A percentile compares a stretch with the other conserved stretches of the same genome.
Conservation (phyloP, 108 stramenopile species). For the Skeletonema tropicum region DNA sequence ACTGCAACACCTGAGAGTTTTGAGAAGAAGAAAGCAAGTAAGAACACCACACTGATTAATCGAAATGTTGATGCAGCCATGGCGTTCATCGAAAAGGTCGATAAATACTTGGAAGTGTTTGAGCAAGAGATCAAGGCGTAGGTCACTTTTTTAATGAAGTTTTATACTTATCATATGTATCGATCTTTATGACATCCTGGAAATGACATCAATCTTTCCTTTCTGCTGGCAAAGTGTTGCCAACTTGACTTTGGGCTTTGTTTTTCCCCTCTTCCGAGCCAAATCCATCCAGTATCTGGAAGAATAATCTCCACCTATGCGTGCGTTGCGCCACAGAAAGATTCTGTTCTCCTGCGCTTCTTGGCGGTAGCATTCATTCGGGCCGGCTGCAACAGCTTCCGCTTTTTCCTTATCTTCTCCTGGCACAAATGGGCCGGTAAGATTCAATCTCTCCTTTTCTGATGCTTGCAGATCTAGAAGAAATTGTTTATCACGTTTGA, state of each 20-base stretch:
- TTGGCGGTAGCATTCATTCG: slow-evolving; percentile 42
- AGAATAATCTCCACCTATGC: slow-evolving; percentile 59
- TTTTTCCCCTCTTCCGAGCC: not conserved
- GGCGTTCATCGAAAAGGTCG: slow-evolving; percentile 65
- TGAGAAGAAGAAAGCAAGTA: slow-evolving; percentile 57
- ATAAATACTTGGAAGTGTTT: slow-evolving; percentile 55
- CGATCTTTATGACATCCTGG: slow-evolving; percentile 8
- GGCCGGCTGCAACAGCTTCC: slow-evolving; percentile 57
- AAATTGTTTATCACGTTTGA: slow-evolving; percentile 62
- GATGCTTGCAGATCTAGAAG: slow-evolving; percentile 47
- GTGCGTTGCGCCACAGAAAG: slow-evolving; percentile 76
- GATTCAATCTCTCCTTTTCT: slow-evolving; percentile 42
- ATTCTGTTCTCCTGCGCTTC: slow-evolving; percentile 31
- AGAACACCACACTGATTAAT: slow-evolving; percentile 75
- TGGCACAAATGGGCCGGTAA: slow-evolving; percentile 58
- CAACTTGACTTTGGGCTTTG: slow-evolving; percentile 5
- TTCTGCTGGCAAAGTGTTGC: not conserved
- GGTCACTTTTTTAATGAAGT: not conserved
- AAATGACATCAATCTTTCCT: slow-evolving; percentile 23
- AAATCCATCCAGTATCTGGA: slow-evolving; percentile 31
- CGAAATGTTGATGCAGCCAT: slow-evolving; percentile 66
- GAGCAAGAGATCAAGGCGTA: slow-evolving; percentile 47
- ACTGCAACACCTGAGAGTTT: slow-evolving; percentile 50
- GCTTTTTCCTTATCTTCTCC: slow-evolving; percentile 42
- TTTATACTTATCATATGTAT: not conserved